phyloP scores from a whole-genome alignment of 352 stramenopile species.

The Phytophthora kernoviae region DNA sequence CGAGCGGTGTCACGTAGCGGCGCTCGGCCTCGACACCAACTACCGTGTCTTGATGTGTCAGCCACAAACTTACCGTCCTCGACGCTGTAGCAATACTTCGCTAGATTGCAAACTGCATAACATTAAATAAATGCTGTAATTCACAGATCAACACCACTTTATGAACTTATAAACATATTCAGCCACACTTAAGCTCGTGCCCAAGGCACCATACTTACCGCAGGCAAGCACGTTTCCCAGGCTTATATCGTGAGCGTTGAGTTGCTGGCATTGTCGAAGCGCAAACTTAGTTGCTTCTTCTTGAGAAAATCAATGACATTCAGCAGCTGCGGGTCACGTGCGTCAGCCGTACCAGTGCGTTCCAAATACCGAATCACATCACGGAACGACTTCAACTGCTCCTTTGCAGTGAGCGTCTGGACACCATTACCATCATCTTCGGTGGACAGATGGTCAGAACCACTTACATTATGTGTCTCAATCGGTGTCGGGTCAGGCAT shows the following conservation, averaged over 20 bases:
- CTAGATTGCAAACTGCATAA: conserved; percentile 3
- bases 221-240: not conserved
- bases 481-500: conserved; percentile 58
- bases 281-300: conserved; percentile 88
- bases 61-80: not conserved
- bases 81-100: conserved; percentile 5
- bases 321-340: conserved; percentile 70
- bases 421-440: conserved; percentile 40
- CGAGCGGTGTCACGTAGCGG: conserved; percentile 10
- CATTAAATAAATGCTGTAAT: conserved; percentile 2
- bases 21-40: conserved; percentile 12
- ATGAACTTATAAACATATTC: conserved; percentile 14
- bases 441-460: conserved; percentile 25
- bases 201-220: not conserved
- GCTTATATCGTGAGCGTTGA: conserved; percentile 83
- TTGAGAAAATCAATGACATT: conserved; percentile 87
- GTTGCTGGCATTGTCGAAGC: conserved; percentile 86
- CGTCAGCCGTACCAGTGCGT: conserved; percentile 66
- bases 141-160: conserved; percentile 11
- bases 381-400: conserved; percentile 86
- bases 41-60: conserved; percentile 19
- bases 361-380: conserved; percentile 88
- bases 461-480: conserved; percentile 24
- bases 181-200: not conserved
- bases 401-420: conserved; percentile 64